A percentile compares a stretch with the other conserved stretches of the same genome.
Conservation (phyloP, 2,329 filamentous ascomycete genomes). For the Macrophomina pseudophaseolina region DNA sequence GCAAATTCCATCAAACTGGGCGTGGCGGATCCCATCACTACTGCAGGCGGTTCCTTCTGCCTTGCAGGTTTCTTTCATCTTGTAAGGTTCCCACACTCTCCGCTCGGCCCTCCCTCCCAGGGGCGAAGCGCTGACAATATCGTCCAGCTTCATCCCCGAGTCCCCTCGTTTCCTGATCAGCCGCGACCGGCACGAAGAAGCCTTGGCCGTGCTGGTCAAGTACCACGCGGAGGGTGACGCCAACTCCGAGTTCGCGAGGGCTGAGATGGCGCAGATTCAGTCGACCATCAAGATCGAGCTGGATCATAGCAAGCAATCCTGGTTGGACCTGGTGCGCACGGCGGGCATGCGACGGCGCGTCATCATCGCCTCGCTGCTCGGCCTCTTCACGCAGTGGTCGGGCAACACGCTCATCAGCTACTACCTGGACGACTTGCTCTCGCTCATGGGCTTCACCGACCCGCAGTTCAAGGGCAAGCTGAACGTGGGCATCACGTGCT, state of each 20-base stretch:
- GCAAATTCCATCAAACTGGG: constrained; percentile 64
- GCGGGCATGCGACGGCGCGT: constrained; percentile 69
- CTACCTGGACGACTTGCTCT: constrained; percentile 68
- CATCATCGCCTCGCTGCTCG: constrained; percentile 62
- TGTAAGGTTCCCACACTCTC: constrained; percentile 37
- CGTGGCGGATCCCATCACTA: constrained; percentile 70
- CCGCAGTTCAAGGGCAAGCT: constrained; percentile 59
- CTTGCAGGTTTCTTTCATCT: constrained; percentile 69
- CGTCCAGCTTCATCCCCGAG: constrained; percentile 59
- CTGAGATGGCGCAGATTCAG: constrained; percentile 70
- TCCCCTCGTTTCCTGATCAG: constrained; percentile 69
- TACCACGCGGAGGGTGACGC: constrained; percentile 66
- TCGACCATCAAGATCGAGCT: constrained; percentile 66
- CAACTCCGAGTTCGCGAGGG: constrained; percentile 61
- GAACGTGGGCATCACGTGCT: constrained; percentile 64
- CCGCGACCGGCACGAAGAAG: constrained; percentile 67
- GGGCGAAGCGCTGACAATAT: constrained; percentile 53
- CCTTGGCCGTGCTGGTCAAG: constrained; percentile 64
- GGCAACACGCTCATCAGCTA: constrained; percentile 71
- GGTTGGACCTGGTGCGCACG: constrained; percentile 66
- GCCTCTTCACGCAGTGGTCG: constrained; percentile 70
- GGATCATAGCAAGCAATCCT: constrained; percentile 60
- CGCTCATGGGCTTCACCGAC: constrained; percentile 63
- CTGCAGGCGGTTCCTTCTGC: constrained; percentile 67
- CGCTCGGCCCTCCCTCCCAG: background rate